phyloP scores from a whole-genome alignment of 2,329 filamentous ascomycete genomes.

The Tolypocladium ophioglossoides region DNA sequence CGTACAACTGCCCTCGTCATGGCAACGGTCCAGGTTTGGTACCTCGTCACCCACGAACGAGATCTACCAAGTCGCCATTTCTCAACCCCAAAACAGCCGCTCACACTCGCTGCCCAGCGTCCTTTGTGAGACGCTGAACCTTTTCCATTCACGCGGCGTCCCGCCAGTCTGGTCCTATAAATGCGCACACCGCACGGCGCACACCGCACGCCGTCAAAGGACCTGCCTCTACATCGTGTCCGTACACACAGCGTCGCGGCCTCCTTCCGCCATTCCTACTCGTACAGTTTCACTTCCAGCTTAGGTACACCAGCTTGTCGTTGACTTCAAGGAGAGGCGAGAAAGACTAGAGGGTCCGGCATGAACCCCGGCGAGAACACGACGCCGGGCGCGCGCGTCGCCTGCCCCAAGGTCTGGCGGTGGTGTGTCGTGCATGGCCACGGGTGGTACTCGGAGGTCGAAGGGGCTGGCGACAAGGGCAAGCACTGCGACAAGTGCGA shows the following conservation, averaged over 20 bases:
- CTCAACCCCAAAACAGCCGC: not conserved
- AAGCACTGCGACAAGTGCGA: not conserved
- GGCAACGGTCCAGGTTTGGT: not conserved
- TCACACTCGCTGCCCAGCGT: not conserved
- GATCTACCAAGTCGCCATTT: not conserved
- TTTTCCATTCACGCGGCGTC: not conserved
- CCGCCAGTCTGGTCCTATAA: not conserved
- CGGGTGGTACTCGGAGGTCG: not conserved
- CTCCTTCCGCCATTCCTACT: not conserved
- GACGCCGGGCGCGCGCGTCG: not conserved
- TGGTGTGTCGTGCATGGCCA: not conserved
- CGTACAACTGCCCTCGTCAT: not conserved
- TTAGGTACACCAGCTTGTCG: too few relatives aligned
- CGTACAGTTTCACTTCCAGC: too few relatives aligned
- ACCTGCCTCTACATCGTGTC: too few relatives aligned
- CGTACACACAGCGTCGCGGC: not conserved
- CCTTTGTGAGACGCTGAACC: not conserved
- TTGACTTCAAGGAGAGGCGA: too few relatives aligned
- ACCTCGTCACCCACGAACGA: not conserved
- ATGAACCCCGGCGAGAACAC: not conserved
- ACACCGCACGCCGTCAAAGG: too few relatives aligned
- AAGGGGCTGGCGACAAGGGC: not conserved
- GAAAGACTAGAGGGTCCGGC: not conserved
- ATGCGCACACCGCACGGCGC: not conserved
- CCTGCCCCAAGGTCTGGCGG: not conserved